Base-by-base conservation (phyloP, 805 yeast species). In the Jamesozyma spencerorum region DNA sequence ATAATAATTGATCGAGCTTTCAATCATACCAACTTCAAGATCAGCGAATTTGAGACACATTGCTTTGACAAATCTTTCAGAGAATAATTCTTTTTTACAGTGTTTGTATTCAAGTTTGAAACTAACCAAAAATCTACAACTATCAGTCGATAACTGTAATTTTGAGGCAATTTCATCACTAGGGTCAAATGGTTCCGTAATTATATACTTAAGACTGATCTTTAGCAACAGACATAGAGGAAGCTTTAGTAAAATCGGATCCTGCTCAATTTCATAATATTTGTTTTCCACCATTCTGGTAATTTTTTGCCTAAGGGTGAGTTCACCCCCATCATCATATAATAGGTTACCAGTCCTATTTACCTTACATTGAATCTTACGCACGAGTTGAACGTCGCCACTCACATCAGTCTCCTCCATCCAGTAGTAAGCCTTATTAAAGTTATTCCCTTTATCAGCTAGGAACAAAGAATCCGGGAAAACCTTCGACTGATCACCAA, bases 401-500 rank as follows among this genome's bases (percentile, higher is more conserved):
- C 43, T 30, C 2, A 18, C 18, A 36, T 28, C 38, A 12, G 35
- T 18, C 19, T 45, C 43, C 22, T 45, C 42, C 13, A 28, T 42
- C 59, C 59, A 54, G 33, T 41, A 46, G 36, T 44, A 43, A 19
- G 46, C 44, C 6, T 41, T 55, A 44, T 53, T 63, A 55, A 72
- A 71, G 51, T 41, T 71, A 55, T 38, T 62, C 31, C 45, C 62
- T 15, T 41, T 45, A 26, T 48, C 48, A 15, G 54, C 46, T 12
- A 53, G 31, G 18, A 49, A 42, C 20, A 43, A 36, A 22, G 41
- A 18, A 24, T 46, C 46, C 1, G 54, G 53, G 35, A 76, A 66
- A 5, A 79, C 55, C 0, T 67, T 55, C 0, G 95, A 82, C 37
- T 73, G 70, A 47, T 86, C 92, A 14, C 97, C 98, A 49, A 82